Conservation (phyloP, 345 rosid genomes). For the Clausena lansium region DNA sequence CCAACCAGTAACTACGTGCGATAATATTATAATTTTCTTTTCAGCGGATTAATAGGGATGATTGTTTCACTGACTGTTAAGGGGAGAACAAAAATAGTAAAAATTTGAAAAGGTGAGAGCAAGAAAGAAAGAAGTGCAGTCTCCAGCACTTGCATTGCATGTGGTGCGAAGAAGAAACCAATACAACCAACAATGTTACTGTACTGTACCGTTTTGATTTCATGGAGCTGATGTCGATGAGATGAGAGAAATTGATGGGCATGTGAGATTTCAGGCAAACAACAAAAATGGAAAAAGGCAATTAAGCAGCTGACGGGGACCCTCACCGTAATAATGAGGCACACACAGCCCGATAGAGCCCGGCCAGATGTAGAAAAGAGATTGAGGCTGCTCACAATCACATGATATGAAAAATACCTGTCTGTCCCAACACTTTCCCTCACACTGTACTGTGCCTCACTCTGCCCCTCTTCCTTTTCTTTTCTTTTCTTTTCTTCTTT, state of each 20-base stretch:
- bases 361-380: neutral
- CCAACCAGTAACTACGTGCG: neutral
- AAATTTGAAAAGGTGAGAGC: neutral
- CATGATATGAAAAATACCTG: neutral
- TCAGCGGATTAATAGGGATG: neutral
- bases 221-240: neutral
- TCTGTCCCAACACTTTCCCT: neutral
- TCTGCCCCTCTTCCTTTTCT: neutral
- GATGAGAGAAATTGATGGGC: neutral
- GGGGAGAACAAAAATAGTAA: too few relatives aligned
- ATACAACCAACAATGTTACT: neutral
- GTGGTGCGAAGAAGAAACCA: neutral
- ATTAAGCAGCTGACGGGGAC: neutral
- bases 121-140: neutral
- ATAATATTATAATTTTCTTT: neutral
- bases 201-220: neutral
- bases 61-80: neutral
- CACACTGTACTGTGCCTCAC: neutral
- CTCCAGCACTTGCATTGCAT: neutral
- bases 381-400: neutral
- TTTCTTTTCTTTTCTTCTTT: too few relatives aligned
- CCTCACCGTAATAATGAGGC: neutral
- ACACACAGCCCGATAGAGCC: neutral
- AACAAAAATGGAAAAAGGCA: neutral
- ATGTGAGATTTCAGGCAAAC: neutral